These are phyloP conservation scores for Thelonectria rubi DNA, from an alignment of 2,329 filamentous ascomycete genomes.

Conservation along the genomic window DNA sequence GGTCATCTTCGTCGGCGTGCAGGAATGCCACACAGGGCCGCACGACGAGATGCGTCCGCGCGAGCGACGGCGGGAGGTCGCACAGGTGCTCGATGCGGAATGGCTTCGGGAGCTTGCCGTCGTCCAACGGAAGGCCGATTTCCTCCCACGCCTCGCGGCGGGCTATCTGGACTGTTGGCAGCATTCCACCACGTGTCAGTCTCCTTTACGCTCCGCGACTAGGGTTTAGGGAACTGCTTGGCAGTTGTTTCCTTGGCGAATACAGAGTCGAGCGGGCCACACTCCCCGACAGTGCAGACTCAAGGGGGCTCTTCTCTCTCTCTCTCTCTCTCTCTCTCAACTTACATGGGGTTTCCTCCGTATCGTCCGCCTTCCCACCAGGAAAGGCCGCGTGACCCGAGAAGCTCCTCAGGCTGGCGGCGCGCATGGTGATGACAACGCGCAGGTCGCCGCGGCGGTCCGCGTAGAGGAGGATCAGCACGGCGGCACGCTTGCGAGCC, in stretches of 20 bases:
- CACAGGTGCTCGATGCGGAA: constrained; percentile 91
- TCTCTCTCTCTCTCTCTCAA: not conserved
- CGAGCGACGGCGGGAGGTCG: constrained; percentile 79
- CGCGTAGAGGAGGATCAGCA: constrained; percentile 87
- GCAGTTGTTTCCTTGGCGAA: too few species aligned
- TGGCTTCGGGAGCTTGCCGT: constrained; percentile 73
- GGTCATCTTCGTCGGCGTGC: constrained; percentile 63
- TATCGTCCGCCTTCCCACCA: constrained; percentile 74
- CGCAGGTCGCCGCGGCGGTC: constrained; percentile 82
- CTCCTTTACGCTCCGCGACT: not conserved
- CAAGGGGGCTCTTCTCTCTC: too few species aligned
- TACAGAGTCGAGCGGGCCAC: not conserved
- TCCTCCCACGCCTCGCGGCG: constrained; percentile 92
- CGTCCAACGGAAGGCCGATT: constrained; percentile 83
- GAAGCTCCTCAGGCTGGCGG: constrained; percentile 69
- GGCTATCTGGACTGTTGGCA: constrained; percentile 74
- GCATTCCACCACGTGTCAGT: not conserved
- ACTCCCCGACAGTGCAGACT: too few species aligned
- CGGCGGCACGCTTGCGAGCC: constrained; percentile 78
- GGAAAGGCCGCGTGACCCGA: constrained; percentile 91
- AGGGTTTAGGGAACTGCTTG: too few species aligned
- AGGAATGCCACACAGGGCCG: constrained; percentile 82
- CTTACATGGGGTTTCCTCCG: constrained; percentile 69
- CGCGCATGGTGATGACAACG: constrained; percentile 75
- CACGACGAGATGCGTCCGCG: constrained; percentile 77